Conservation (phyloP, 1,284 basidiomycete species). For the Irpex rosettiformis region DNA sequence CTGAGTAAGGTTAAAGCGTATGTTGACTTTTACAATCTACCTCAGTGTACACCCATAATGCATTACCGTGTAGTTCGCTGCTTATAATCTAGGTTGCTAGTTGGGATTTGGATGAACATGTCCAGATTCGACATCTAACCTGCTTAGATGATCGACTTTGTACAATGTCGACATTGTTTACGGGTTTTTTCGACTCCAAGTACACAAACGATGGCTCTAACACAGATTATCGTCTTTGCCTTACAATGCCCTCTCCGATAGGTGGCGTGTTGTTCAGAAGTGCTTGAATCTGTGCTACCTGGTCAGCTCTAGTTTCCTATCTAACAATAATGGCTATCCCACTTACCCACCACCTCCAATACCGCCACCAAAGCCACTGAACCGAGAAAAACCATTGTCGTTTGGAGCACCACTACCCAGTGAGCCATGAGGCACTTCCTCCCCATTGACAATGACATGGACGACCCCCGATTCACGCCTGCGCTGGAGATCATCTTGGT, state of each 20-base stretch:
- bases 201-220: too few species aligned
- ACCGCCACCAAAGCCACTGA: too few species aligned
- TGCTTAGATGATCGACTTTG: too few species aligned
- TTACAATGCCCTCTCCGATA: not conserved
- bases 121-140: too few species aligned
- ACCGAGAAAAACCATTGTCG: too few species aligned
- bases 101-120: too few species aligned
- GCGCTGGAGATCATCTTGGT: not conserved
- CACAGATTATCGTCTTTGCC: too few species aligned
- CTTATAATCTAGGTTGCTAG: too few species aligned
- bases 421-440: not conserved
- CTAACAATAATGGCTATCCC: not conserved
- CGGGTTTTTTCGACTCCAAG: too few species aligned
- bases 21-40: not conserved
- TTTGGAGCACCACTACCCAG: not conserved
- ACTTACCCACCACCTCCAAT: not conserved
- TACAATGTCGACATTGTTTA: too few species aligned
- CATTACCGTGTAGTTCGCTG: too few species aligned
- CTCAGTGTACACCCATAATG: too few species aligned
- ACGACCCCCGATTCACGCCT: not conserved
- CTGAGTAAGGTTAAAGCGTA: not conserved
- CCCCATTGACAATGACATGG: not conserved
- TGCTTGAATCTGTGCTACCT: not conserved
- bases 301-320: not conserved
- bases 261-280: not conserved